These are phyloP conservation scores for Trichoderma sp. DNA, from an alignment of 2,329 filamentous ascomycete species.

Conservation along the genomic window DNA sequence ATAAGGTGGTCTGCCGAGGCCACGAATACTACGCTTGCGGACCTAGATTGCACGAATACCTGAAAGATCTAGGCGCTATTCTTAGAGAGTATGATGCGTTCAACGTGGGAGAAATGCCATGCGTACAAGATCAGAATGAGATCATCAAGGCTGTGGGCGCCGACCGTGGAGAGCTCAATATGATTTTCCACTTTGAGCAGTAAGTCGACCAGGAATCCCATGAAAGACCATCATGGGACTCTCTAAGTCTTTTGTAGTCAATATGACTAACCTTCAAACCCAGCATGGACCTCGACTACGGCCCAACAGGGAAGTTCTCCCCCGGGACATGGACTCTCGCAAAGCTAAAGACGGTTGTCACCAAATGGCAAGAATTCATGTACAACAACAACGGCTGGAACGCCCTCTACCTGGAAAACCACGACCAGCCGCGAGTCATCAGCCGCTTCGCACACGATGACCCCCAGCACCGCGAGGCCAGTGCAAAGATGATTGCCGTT, in stretches of 20 bases:
- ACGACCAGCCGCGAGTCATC: slow-evolving; percentile 64
- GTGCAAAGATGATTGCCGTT: slow-evolving; percentile 61
- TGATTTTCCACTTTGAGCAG: slow-evolving; percentile 74
- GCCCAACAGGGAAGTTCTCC: slow-evolving; percentile 46
- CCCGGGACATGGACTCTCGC: slow-evolving; percentile 48
- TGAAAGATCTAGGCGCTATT: slow-evolving; percentile 47
- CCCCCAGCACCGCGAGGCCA: slow-evolving; percentile 49
- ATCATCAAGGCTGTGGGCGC: slow-evolving; percentile 53
- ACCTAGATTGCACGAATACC: slow-evolving; percentile 48
- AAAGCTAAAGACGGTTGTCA: slow-evolving; percentile 53
- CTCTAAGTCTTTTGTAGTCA: too few relatives aligned
- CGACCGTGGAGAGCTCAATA: slow-evolving; percentile 62
- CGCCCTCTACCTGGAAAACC: slow-evolving; percentile 65
- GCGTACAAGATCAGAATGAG: slow-evolving; percentile 44
- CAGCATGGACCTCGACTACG: slow-evolving; percentile 53
- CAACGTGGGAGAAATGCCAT: slow-evolving; percentile 55
- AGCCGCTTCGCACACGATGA: slow-evolving; percentile 55
- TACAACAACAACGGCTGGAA: slow-evolving; percentile 64
- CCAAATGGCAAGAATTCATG: slow-evolving; percentile 62
- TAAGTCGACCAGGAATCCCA: slow-evolving; percentile 31
- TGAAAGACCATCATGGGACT: background rate
- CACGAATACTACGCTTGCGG: slow-evolving; percentile 56
- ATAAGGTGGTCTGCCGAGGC: slow-evolving; percentile 35
- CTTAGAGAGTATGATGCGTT: slow-evolving; percentile 51
- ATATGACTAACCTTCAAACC: too few relatives aligned